These are phyloP conservation scores for Pleomassaria siparia DNA, from an alignment of 2,329 filamentous ascomycete species.

Conservation along the genomic window DNA sequence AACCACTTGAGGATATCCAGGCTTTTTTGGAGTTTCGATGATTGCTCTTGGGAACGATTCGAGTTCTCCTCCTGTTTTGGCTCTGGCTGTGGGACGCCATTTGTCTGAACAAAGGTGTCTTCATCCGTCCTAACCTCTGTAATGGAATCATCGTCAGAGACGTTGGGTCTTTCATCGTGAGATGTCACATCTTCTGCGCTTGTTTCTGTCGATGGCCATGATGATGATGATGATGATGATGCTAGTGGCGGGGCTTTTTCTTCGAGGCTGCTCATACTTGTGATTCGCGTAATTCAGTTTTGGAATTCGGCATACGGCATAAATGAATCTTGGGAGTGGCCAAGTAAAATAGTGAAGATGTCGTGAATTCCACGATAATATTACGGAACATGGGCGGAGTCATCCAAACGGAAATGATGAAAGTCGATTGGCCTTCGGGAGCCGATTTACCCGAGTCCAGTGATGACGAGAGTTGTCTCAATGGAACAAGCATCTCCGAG, in stretches of 20 bases:
- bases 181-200: background rate
- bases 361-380: background rate
- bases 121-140: background rate
- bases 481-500: too few relatives aligned
- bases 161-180: background rate
- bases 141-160: background rate
- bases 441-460: background rate
- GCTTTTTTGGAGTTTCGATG: constrained; percentile 1
- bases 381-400: background rate
- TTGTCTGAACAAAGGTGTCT: background rate
- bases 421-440: background rate
- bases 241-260: background rate
- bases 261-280: background rate
- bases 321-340: background rate
- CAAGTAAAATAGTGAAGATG: background rate
- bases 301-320: background rate
- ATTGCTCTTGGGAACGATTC: too few relatives aligned
- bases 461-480: background rate
- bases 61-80: background rate
- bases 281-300: background rate
- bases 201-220: background rate
- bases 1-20: constrained; percentile 35
- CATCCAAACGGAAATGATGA: background rate
- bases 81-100: background rate
- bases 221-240: background rate